A percentile compares a stretch with the other conserved stretches of the same genome.
Evolutionary conservation across 129 eudicot genomes (phyloP).

Genomic region (Saussurea involucrata): DNA sequence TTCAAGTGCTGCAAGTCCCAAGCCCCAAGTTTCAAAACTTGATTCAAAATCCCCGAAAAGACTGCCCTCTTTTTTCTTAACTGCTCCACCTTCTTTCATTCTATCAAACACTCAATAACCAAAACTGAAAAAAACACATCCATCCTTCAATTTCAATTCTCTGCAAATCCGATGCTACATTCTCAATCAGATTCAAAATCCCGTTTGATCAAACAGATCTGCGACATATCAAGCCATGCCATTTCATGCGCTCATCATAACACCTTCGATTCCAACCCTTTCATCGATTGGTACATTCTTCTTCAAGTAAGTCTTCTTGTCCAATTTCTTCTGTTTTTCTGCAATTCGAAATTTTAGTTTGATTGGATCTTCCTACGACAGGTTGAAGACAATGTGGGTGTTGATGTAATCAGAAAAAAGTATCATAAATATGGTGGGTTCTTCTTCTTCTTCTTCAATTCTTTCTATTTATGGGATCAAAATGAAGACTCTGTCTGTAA

Average conservation of each 20-base stretch:
- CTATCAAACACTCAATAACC: slow-evolving; percentile 5
- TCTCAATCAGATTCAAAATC: slow-evolving; percentile 37
- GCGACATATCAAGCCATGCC: slow-evolving; percentile 43
- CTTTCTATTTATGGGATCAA: not conserved
- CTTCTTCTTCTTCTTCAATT: not conserved
- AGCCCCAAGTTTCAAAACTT: not conserved
- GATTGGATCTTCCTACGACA: slow-evolving; percentile 14
- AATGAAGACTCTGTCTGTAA: not conserved
- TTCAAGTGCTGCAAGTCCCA: not conserved
- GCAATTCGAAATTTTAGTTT: not conserved
- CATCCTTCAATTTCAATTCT: not conserved
- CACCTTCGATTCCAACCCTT: slow-evolving; percentile 24
- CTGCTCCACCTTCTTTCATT: slow-evolving; percentile 43
- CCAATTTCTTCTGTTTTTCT: not conserved
- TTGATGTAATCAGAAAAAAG: slow-evolving; percentile 52
- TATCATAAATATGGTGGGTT: slow-evolving; percentile 66
- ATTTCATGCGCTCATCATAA: slow-evolving; percentile 19
- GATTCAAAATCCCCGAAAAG: not conserved
- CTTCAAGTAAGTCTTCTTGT: slow-evolving; percentile 45
- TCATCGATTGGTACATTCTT: slow-evolving; percentile 75
- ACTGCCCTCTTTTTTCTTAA: slow-evolving; percentile 43
- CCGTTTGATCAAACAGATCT: slow-evolving; percentile 47
- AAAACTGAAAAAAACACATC: slow-evolving; percentile 1
- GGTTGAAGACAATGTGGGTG: slow-evolving; percentile 66
- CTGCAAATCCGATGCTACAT: slow-evolving; percentile 7